Evolutionary conservation across 1,284 basidiomycete genomes (phyloP).

Genomic region (Trichosporon sp.): DNA sequence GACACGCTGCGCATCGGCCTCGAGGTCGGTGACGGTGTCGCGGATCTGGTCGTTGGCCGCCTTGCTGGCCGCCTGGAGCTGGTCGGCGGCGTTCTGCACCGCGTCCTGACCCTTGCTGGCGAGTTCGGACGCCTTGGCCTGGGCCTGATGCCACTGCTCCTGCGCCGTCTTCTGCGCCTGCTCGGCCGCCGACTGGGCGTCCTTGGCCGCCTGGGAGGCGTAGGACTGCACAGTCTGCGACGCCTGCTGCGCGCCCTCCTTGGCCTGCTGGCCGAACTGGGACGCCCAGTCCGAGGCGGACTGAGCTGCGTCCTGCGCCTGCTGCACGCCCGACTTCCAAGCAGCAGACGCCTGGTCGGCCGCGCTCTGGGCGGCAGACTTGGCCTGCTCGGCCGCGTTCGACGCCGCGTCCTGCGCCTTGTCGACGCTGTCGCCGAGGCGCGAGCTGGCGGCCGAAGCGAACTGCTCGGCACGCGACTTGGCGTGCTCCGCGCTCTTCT

Average conservation of each 20-base stretch:
- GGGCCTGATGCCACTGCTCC: background rate
- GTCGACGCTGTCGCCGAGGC: background rate
- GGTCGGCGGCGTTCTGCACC: background rate
- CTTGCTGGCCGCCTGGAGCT: background rate
- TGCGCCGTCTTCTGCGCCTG: background rate
- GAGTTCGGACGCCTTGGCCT: constrained; percentile 6
- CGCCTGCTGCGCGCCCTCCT: background rate
- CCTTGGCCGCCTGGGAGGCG: background rate
- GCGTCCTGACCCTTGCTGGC: background rate
- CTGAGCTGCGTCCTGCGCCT: background rate
- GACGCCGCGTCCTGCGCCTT: background rate
- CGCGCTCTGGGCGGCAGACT: background rate
- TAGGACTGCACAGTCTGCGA: background rate
- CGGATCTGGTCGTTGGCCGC: constrained; percentile 3
- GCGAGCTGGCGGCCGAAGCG: background rate
- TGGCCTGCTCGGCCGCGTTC: background rate
- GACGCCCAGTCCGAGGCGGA: background rate
- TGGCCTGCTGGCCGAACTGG: background rate
- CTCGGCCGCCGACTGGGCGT: background rate
- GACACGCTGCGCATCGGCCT: background rate
- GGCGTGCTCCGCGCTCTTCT: background rate
- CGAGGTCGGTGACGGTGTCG: background rate
- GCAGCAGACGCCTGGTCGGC: background rate
- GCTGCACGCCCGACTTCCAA: background rate
- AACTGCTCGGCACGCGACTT: constrained; percentile 4